Evolutionary conservation across 2,329 filamentous ascomycete genomes (phyloP).

Genomic region (Fusarium ambrosium): DNA sequence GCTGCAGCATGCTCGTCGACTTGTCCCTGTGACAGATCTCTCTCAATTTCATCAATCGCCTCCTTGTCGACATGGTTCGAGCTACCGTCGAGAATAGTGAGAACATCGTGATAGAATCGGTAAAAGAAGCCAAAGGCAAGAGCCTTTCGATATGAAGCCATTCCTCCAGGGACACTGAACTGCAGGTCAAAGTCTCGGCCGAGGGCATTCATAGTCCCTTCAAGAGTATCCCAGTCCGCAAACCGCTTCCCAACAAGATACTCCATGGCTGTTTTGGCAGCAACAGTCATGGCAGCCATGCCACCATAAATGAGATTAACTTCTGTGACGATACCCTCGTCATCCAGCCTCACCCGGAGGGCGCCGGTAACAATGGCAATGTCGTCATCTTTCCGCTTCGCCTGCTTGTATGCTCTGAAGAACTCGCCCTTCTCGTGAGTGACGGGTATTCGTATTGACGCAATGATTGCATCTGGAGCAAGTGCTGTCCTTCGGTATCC

Average conservation of each 20-base stretch:
- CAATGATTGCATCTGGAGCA: conserved; percentile 84
- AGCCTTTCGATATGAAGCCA: conserved; percentile 95
- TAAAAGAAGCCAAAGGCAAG: conserved; percentile 96
- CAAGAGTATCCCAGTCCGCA: conserved; percentile 84
- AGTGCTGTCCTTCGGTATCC: conserved; percentile 90
- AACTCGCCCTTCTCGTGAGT: conserved; percentile 82
- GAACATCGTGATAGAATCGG: conserved; percentile 92
- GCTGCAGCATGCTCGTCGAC: conserved; percentile 82
- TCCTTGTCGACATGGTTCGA: conserved; percentile 73
- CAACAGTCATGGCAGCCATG: conserved; percentile 93
- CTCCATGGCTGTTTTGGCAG: conserved; percentile 81
- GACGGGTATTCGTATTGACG: conserved; percentile 86
- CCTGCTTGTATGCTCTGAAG: conserved; percentile 93
- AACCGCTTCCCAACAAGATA: conserved; percentile 84
- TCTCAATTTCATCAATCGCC: conserved; percentile 86
- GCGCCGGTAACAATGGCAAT: conserved; percentile 97
- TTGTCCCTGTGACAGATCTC: conserved; percentile 82
- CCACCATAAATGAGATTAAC: conserved; percentile 91
- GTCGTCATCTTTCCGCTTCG: conserved; percentile 97
- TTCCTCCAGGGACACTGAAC: conserved; percentile 94
- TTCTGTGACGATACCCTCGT: conserved; percentile 77
- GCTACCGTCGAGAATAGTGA: conserved; percentile 70
- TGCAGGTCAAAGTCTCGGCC: conserved; percentile 89
- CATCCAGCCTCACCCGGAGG: conserved; percentile 78
- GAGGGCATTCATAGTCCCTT: conserved; percentile 91